Evolutionary conservation across 306 rosid species (phyloP), one percentile per base, ranked within the genome.

Genomic region (Parietaria judaica): DNA sequence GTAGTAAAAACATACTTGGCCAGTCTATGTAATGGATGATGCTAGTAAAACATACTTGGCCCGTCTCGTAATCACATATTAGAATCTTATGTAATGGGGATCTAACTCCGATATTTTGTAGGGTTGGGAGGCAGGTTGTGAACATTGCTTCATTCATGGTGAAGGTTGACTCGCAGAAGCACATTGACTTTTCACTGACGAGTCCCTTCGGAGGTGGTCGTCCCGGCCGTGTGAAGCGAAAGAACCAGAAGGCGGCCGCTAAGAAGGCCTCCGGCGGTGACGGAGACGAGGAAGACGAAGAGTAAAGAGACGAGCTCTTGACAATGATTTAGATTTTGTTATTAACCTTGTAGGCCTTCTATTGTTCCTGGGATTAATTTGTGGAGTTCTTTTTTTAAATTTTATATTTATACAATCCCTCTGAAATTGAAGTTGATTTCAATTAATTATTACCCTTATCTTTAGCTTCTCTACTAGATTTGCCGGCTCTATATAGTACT

Each of bases 211-310:
- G 63, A 14, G 63, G 63, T 36, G 63, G 63, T 2, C 63, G 49
- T 10, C 63, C 63, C 16, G 63, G 63, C 47, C 63, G 63, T 3
- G 63, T 58, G 63, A 58, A 58, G 63, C 46, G 63, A 58, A 58
- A 15, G 63, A 58, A 58, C 63, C 63, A 38, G 63, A 58, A 58
- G 63, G 63, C 63, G 8, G 63, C 63, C 14, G 63, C 49, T 48
- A 58, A 58, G 63, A 58, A 58, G 48, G 63, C 63, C 8, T 11
- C 63, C n/a, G 63, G 63, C 14, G 63, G 63, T 3, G 63, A 58
- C 31, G 63, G 63, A 38, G 63, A 58, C 39, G 63, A 58, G n/a
- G 63, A 58, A 13, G 63, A 58, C 12, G 63, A 58, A 38, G 63
- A 58, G 48, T 58, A 39, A 58, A 38, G 63, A 14, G 44, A 34